phyloP scores from a whole-genome alignment of 2,329 filamentous ascomycete genomes.

The Chalara sp. region DNA sequence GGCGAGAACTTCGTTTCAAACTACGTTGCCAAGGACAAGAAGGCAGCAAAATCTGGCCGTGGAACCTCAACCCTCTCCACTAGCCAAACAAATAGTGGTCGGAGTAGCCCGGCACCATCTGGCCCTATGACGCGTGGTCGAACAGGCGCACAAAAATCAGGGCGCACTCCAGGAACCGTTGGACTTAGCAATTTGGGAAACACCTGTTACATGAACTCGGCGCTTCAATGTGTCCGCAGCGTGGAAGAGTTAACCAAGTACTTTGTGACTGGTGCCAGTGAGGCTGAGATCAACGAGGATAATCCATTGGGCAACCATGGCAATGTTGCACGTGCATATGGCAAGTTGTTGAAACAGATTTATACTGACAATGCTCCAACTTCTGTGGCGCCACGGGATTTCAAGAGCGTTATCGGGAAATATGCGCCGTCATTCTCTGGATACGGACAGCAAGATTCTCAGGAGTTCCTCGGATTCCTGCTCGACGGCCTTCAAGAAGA shows the following conservation, averaged over 20 bases:
- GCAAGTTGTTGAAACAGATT: constrained; percentile 66
- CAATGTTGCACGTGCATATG: constrained; percentile 80
- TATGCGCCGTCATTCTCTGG: constrained; percentile 84
- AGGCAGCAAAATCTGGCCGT: constrained; percentile 11
- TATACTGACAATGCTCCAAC: constrained; percentile 61
- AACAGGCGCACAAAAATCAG: constrained; percentile 49
- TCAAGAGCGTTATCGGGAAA: constrained; percentile 76
- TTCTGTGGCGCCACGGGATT: constrained; percentile 71
- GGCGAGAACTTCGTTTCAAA: constrained; percentile 51
- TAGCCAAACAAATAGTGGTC: constrained; percentile 50
- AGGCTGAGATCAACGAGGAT: constrained; percentile 72
- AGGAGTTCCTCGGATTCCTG: constrained; percentile 92
- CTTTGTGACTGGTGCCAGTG: constrained; percentile 70
- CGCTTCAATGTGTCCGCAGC: constrained; percentile 86
- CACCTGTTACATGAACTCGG: constrained; percentile 99
- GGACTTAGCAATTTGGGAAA: constrained; percentile 90
- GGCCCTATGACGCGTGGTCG: constrained; percentile 65
- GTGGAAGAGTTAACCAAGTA: constrained; percentile 92
- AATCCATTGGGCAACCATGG: constrained; percentile 86
- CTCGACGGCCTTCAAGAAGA: constrained; percentile 94
- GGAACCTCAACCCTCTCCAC: constrained; percentile 22
- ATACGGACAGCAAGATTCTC: constrained; percentile 94
- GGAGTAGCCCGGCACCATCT: constrained; percentile 59
- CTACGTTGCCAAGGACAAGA: constrained; percentile 27
- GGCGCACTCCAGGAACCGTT: constrained; percentile 67